Conservation (phyloP, 1,284 basidiomycete genomes). For the Pyrrhoderma noxium region DNA sequence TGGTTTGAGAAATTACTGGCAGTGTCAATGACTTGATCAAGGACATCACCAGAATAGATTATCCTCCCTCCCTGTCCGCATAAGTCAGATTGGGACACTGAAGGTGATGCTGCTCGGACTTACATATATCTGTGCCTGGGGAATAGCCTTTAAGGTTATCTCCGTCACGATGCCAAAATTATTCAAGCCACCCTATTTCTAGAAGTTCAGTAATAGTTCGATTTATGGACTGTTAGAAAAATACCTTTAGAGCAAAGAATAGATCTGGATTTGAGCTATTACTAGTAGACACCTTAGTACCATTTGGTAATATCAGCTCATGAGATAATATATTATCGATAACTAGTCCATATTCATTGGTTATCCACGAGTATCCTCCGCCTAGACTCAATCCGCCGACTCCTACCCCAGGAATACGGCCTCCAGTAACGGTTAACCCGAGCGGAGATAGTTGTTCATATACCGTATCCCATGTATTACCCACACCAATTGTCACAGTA, state of each 20-base stretch:
- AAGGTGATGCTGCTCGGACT: too few species aligned
- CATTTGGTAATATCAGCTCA: conserved; percentile 11
- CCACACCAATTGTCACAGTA: conserved; percentile 20
- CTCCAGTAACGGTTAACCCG: conserved; percentile 22
- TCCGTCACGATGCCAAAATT: conserved; percentile 17
- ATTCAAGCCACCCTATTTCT: conserved; percentile 11
- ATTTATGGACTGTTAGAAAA: not conserved
- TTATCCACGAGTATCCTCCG: conserved; percentile 17
- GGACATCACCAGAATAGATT: too few species aligned
- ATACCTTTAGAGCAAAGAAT: conserved; percentile 14
- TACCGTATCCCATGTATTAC: conserved; percentile 22
- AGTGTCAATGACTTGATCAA: too few species aligned
- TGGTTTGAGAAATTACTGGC: too few species aligned
- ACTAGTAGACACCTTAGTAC: conserved; percentile 1
- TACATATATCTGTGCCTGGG: conserved; percentile 11
- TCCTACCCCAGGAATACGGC: conserved; percentile 20
- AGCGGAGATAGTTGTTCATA: conserved; percentile 19
- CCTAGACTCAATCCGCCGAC: conserved; percentile 9
- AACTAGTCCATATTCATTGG: conserved; percentile 14
- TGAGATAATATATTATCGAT: conserved; percentile 13
- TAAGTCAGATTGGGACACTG: too few species aligned
- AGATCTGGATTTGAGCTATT: conserved; percentile 8
- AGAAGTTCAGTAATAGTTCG: not conserved
- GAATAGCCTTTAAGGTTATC: conserved; percentile 2
- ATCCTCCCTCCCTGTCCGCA: too few species aligned